Conservation (phyloP, 2,329 filamentous ascomycete species). For the Tetracladium maxilliforme region DNA sequence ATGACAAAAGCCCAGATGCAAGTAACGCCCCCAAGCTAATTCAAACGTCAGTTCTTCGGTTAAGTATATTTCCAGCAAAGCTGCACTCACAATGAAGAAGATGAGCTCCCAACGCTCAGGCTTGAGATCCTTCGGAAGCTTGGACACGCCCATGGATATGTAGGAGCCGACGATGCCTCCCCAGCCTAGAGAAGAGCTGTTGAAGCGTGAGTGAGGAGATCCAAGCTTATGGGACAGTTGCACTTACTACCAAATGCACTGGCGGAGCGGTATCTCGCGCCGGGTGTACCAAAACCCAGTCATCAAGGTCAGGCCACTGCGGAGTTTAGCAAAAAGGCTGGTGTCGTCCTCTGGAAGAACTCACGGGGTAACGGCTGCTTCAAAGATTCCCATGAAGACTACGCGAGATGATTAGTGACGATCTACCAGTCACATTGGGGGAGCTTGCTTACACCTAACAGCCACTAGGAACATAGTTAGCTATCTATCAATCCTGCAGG, state of each 20-base stretch:
- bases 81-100: constrained; percentile 13
- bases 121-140: constrained; percentile 10
- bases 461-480: too few relatives aligned
- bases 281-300: constrained; percentile 20
- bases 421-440: too few relatives aligned
- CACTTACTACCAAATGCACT: constrained; percentile 17
- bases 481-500: background rate
- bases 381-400: constrained; percentile 18
- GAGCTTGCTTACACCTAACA: too few relatives aligned
- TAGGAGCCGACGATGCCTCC: constrained; percentile 17
- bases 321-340: too few relatives aligned
- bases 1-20: constrained; percentile 16
- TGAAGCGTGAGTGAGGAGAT: too few relatives aligned
- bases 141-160: constrained; percentile 16
- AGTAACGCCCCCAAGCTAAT: constrained; percentile 15
- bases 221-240: background rate
- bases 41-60: too few relatives aligned
- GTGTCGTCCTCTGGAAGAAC: too few relatives aligned
- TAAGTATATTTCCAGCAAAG: background rate
- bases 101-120: constrained; percentile 17
- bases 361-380: constrained; percentile 15
- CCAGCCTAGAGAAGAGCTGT: constrained; percentile 11
- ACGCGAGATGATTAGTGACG: too few relatives aligned
- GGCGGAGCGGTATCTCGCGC: constrained; percentile 17
- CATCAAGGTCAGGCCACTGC: constrained; percentile 14